A percentile compares a stretch with the other conserved stretches of the same genome.
phyloP scores from a whole-genome alignment of 2,329 filamentous ascomycete genomes.

The Tolypocladium album region DNA sequence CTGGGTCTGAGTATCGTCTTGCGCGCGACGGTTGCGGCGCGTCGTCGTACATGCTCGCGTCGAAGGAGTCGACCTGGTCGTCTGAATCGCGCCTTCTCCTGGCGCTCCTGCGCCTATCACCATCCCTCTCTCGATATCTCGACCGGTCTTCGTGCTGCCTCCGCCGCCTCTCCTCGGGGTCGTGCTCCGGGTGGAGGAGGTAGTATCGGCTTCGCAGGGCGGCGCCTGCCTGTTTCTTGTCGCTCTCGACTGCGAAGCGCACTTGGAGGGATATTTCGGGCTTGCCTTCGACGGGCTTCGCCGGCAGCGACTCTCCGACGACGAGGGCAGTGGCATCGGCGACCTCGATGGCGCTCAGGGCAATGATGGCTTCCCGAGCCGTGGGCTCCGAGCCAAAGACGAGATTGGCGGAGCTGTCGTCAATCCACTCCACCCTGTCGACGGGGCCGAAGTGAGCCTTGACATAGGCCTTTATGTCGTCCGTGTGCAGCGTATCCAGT shows the following conservation, averaged over 20 bases:
- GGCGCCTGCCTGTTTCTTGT: conserved; percentile 73
- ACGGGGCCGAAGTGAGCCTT: conserved; percentile 52
- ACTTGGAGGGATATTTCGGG: conserved; percentile 62
- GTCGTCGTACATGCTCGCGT: conserved; percentile 78
- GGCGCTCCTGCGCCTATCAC: conserved; percentile 16
- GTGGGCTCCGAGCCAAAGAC: conserved; percentile 51
- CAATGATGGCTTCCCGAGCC: conserved; percentile 43
- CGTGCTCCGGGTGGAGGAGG: conserved; percentile 79
- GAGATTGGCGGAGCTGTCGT: conserved; percentile 83
- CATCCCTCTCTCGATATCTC: conserved; percentile 51
- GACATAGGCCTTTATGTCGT: conserved; percentile 68
- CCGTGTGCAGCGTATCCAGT: conserved; percentile 69
- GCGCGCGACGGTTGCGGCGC: conserved; percentile 24
- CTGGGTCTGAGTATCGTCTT: conserved; percentile 13
- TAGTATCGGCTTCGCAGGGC: conserved; percentile 82
- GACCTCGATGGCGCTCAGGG: conserved; percentile 41
- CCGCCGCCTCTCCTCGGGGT: conserved; percentile 63
- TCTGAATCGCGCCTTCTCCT: conserved; percentile 28
- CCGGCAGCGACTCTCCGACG: conserved; percentile 52
- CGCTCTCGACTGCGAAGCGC: conserved; percentile 61
- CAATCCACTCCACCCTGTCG: conserved; percentile 79
- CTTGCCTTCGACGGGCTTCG: conserved; percentile 57
- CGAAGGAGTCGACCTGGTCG: conserved; percentile 48
- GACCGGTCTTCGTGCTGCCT: conserved; percentile 45
- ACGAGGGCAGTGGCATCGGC: conserved; percentile 45